These are phyloP conservation scores for Stereum hirsutum DNA, from an alignment of 1,284 basidiomycete species.

Conservation along the genomic window DNA sequence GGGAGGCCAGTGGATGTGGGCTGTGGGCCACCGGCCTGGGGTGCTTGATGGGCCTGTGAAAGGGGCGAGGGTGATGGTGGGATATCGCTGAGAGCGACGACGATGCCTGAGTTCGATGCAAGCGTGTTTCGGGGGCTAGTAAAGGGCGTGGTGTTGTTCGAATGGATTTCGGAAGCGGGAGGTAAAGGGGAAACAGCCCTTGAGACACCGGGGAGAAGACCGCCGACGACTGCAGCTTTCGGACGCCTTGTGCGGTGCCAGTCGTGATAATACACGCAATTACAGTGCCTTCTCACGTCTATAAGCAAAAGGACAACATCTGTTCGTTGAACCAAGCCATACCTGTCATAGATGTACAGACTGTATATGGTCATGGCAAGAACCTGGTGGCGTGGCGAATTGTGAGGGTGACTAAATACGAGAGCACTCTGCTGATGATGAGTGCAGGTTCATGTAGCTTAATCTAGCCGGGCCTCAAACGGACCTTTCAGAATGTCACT, in stretches of 20 bases:
- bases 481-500: no score
- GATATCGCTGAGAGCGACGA: conserved; percentile 56
- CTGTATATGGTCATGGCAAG: conserved; percentile 72
- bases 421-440: no score
- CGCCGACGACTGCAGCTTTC: conserved; percentile 60
- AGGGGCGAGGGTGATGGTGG: conserved; percentile 27
- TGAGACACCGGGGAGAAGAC: conserved; percentile 69
- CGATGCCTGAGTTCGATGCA: conserved; percentile 49
- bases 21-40: conserved; percentile 10
- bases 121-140: conserved; percentile 57
- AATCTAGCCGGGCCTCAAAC: no score
- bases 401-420: no score
- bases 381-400: no score
- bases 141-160: conserved; percentile 26
- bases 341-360: conserved; percentile 87
- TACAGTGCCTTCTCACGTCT: conserved; percentile 61
- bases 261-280: conserved; percentile 89
- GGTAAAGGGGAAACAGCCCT: conserved; percentile 38
- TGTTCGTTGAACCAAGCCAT: background rate
- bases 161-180: conserved; percentile 19
- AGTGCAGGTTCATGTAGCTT: no score
- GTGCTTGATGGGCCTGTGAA: conserved; percentile 20
- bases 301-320: background rate
- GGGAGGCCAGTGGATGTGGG: conserved; percentile 47
- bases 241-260: conserved; percentile 79